A percentile compares a stretch with the other conserved stretches of the same genome.
These are phyloP conservation scores for Pyrus hybrid DNA, from an alignment of 331 rosid genomes.

Conservation along the genomic window DNA sequence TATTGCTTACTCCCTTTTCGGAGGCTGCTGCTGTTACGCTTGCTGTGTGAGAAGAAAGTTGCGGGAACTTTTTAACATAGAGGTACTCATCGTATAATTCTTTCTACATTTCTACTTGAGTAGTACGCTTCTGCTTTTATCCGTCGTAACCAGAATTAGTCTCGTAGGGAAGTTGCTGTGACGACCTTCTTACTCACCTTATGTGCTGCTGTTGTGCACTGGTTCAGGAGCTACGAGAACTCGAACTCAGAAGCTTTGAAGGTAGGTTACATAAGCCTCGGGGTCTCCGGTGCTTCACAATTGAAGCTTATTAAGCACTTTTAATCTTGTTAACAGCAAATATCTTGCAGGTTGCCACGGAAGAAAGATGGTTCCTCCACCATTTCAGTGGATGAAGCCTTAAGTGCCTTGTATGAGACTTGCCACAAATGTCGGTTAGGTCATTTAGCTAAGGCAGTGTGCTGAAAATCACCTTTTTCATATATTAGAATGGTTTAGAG, in stretches of 20 bases:
- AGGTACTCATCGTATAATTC: neutral
- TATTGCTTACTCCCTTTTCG: conserved; percentile 13
- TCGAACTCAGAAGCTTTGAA: conserved; percentile 16
- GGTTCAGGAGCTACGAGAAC: conserved; percentile 30
- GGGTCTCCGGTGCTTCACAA: no score
- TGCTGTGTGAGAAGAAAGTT: conserved; percentile 25
- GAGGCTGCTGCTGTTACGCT: conserved; percentile 32
- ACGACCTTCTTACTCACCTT: conserved; percentile 28
- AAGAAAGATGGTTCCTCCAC: conserved; percentile 23
- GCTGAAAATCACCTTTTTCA: no score
- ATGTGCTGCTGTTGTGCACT: conserved; percentile 36
- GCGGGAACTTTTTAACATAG: neutral
- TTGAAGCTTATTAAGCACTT: neutral
- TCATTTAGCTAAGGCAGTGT: neutral
- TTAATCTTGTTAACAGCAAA: no score
- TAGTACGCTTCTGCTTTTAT: neutral
- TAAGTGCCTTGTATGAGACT: neutral
- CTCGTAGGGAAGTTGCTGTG: conserved; percentile 23
- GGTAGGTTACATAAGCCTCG: conserved; percentile 5
- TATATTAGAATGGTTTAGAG: no score
- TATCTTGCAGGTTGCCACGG: conserved; percentile 16
- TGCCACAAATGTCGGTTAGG: neutral
- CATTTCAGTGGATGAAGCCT: conserved; percentile 9
- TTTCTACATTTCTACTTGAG: no score
- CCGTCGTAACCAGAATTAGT: no score